Conservation (phyloP, 2,329 filamentous ascomycete species). For the Hypoxylon sp. region DNA sequence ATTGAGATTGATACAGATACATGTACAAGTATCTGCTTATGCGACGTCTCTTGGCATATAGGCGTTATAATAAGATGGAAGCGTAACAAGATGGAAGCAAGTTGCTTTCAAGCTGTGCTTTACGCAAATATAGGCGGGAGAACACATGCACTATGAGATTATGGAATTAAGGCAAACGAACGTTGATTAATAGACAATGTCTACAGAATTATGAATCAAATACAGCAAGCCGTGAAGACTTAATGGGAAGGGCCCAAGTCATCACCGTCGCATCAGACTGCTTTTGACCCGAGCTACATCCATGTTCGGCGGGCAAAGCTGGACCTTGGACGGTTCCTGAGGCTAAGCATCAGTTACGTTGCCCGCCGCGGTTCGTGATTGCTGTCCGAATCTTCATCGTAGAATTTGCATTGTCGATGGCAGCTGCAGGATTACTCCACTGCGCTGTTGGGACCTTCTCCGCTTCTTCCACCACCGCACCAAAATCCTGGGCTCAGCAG, state of each 20-base stretch:
- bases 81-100: not conserved
- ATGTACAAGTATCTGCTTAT: too few species aligned
- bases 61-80: not conserved
- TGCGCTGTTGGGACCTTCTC: conserved; percentile 14
- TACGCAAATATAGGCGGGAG: not conserved
- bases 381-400: conserved; percentile 12
- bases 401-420: not conserved
- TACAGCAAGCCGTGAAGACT: conserved; percentile 27
- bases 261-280: conserved; percentile 7
- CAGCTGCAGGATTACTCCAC: conserved; percentile 5
- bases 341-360: conserved; percentile 3
- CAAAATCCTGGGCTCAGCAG: conserved; percentile 19
- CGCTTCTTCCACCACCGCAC: conserved; percentile 24
- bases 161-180: conserved; percentile 39
- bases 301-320: conserved; percentile 8
- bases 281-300: conserved; percentile 13
- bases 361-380: conserved; percentile 10
- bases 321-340: conserved; percentile 11
- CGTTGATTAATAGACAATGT: conserved; percentile 46
- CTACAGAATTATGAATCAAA: conserved; percentile 34
- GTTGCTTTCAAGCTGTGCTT: not conserved
- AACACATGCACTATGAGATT: not conserved
- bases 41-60: conserved; percentile 1
- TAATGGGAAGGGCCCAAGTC: conserved; percentile 12
- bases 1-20: conserved; percentile 10